Base-by-base conservation (phyloP, 441 rosid genomes). In the Pelargonium fulgidum region DNA sequence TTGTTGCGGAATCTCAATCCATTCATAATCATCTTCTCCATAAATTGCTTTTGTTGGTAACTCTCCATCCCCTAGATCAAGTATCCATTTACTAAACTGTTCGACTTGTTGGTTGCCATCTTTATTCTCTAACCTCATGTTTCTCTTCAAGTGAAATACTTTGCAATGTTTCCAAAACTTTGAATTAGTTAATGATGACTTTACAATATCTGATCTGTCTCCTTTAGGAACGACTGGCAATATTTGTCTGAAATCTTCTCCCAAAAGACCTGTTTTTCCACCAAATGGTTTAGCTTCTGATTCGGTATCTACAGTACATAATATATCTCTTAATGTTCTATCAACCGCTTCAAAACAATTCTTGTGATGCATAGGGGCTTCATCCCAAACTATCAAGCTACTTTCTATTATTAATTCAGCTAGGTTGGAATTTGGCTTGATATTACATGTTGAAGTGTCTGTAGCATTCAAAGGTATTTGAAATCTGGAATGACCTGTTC, bases 221-320 rank as follows among this genome's bases (percentile, higher is more conserved):
- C 65, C 73, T 9, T 17, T 17, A 0, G 56, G 58, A 1, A 72
- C 36, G 1, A 65, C n/a, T 0, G 9, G 71, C 1, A 72, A 36
- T 2, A 65, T 69, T 44, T 76, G 73, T 41, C 62, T 14, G 20
- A 44, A 76, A 72, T 76, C 79, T 3, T 71, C 50, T 1, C 67
- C 73, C 0, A 68, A 50, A 3, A 64, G 4, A 3, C 33, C 11
- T 2, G 14, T 12, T 8, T 29, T 72, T 7, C 70, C 72, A 2
- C 76, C 64, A 72, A 59, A 76, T 1, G 66, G 75, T 11, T 7
- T 19, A 3, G 13, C 20, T 7, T 7, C 6, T n/a, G 17, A 3
- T n/a, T 4, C 17, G 2, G 4, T 14, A 3, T 42, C 45, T 6
- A 2, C 19, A 10, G 3, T 7, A 4, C 13, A 48, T 7, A 69